A percentile compares a stretch with the other conserved stretches of the same genome.
These are phyloP conservation scores for Agastache rugosa DNA, from an alignment of 257 asterid species.

Conservation along the genomic window DNA sequence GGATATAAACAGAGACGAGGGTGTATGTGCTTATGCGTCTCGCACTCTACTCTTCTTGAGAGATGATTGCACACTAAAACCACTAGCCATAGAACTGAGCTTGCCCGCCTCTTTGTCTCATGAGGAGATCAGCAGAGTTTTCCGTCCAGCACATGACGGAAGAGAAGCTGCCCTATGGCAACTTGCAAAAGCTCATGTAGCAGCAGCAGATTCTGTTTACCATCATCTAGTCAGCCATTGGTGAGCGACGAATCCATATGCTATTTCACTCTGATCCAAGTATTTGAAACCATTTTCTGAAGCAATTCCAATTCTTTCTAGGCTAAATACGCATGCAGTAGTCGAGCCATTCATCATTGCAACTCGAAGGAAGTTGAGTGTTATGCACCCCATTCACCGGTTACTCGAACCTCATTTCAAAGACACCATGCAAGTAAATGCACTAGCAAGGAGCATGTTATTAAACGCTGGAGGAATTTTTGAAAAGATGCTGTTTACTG, in stretches of 20 bases:
- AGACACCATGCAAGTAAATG: conserved; percentile 55
- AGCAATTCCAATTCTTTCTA: conserved; percentile 19
- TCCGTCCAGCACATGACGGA: conserved; percentile 49
- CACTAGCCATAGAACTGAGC: conserved; percentile 58
- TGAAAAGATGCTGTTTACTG: conserved; percentile 51
- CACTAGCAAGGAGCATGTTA: conserved; percentile 47
- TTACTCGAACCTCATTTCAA: conserved; percentile 54
- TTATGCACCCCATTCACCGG: conserved; percentile 56
- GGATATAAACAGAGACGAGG: conserved; percentile 41
- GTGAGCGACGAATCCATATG: conserved; percentile 34
- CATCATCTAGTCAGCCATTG: conserved; percentile 59
- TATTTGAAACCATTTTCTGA: background rate
- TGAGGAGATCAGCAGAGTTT: conserved; percentile 44
- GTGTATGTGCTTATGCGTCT: conserved; percentile 52
- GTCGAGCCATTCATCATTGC: conserved; percentile 64
- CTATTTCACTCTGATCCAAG: conserved; percentile 4
- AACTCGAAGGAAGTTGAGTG: conserved; percentile 56
- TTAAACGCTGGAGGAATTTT: conserved; percentile 57
- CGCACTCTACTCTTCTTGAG: conserved; percentile 55
- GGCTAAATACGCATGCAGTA: conserved; percentile 58
- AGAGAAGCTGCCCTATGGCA: conserved; percentile 62
- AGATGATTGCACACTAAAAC: conserved; percentile 55
- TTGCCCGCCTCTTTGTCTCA: conserved; percentile 39
- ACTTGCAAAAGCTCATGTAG: conserved; percentile 64
- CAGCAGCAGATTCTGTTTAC: conserved; percentile 52